phyloP scores from a whole-genome alignment of 352 stramenopile genomes.

The Halophytophthora batemanensis region DNA sequence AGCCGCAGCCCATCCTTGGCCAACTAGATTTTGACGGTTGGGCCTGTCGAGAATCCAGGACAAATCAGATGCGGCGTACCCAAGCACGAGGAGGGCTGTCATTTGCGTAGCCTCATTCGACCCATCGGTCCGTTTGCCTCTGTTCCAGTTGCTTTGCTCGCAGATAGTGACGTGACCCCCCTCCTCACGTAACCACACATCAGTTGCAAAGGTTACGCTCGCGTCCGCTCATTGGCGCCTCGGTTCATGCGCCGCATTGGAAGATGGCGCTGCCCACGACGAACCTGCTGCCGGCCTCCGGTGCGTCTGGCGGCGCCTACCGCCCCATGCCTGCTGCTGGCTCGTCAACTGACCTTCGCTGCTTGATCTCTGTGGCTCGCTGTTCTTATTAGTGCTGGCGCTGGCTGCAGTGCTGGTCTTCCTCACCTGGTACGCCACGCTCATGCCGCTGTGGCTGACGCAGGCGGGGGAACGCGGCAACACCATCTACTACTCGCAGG shows the following conservation, averaged over 20 bases:
- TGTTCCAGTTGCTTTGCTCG: background rate
- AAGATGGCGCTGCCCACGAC: conserved; percentile 25
- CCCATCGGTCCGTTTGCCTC: background rate
- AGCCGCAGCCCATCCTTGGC: too few relatives aligned
- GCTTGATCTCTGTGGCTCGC: conserved; percentile 1
- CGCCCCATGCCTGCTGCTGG: background rate
- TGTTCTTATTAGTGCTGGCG: conserved; percentile 34
- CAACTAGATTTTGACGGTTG: too few relatives aligned
- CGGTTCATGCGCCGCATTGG: conserved; percentile 3
- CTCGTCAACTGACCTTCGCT: conserved; percentile 2
- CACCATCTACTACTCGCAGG: conserved; percentile 70
- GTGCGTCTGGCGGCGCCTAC: conserved; percentile 13
- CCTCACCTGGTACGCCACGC: conserved; percentile 67
- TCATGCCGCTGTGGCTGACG: conserved; percentile 64
- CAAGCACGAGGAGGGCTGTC: background rate
- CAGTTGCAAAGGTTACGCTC: background rate
- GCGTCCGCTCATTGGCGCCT: background rate
- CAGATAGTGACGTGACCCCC: background rate
- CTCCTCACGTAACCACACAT: background rate
- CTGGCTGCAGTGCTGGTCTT: conserved; percentile 43
- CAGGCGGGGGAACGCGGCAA: conserved; percentile 51
- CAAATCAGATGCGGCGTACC: background rate
- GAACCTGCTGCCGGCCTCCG: conserved; percentile 39
- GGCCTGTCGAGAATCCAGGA: background rate
- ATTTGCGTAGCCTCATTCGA: background rate